Conservation (phyloP, 306 rosid genomes). For the Astragalus glycyphyllos region DNA sequence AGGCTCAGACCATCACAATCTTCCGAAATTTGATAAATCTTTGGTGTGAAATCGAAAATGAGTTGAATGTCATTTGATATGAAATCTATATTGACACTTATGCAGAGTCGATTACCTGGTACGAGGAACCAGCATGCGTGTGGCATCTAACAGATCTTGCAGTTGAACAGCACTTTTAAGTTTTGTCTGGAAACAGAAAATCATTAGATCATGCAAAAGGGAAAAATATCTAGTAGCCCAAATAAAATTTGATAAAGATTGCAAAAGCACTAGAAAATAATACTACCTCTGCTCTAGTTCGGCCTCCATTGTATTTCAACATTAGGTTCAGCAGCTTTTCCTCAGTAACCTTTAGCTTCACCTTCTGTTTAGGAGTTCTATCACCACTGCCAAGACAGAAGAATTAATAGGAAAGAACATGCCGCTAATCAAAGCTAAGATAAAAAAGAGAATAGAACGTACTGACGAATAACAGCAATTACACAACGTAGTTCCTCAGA, state of each 20-base stretch:
- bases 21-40: conserved; percentile 9
- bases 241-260: conserved; percentile 18
- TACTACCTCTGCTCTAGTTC: conserved; percentile 91
- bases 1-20: conserved; percentile 5
- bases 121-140: conserved; percentile 96
- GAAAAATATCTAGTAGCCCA: conserved; percentile 2
- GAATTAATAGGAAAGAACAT: conserved; percentile 43
- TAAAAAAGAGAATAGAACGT: conserved; percentile 48
- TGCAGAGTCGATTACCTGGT: conserved; percentile 61
- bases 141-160: conserved; percentile 97
- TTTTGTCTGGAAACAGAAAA: conserved; percentile 71
- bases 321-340: conserved; percentile 88
- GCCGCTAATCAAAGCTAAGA: conserved; percentile 28
- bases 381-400: conserved; percentile 77
- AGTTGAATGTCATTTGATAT: conserved; percentile 4
- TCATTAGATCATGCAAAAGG: conserved; percentile 40
- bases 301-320: conserved; percentile 95
- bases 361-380: conserved; percentile 99
- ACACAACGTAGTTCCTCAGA: conserved; percentile 96
- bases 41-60: conserved; percentile 5
- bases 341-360: conserved; percentile 94
- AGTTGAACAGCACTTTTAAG: conserved; percentile 92
- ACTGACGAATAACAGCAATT: conserved; percentile 91
- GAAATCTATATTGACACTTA: conserved; percentile 15
- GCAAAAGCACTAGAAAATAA: conserved; percentile 24